A percentile compares a stretch with the other conserved stretches of the same genome.
These are phyloP conservation scores for Ceratobasidium sp. DNA, from an alignment of 1,284 basidiomycete genomes.

Conservation along the genomic window DNA sequence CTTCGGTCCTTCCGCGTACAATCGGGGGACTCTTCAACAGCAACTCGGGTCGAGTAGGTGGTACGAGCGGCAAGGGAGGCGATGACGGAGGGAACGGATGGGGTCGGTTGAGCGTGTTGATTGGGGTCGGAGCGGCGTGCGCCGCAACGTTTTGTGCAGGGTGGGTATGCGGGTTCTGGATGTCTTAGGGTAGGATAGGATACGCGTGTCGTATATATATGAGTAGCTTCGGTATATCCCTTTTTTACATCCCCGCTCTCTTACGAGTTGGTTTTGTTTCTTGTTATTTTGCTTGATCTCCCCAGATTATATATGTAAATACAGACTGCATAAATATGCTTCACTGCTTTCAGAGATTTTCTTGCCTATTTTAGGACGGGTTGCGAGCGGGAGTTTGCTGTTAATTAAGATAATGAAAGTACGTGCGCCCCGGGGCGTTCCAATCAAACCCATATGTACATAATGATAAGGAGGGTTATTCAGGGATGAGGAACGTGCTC, in stretches of 20 bases:
- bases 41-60: not conserved
- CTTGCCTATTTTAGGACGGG: not conserved
- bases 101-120: conserved; percentile 24
- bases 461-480: no score
- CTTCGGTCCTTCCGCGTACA: conserved; percentile 46
- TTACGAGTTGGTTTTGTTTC: not conserved
- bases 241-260: not conserved
- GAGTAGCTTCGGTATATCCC: not conserved
- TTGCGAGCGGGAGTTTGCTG: not conserved
- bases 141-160: conserved; percentile 40
- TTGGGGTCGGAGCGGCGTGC: conserved; percentile 34
- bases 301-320: conserved; percentile 14
- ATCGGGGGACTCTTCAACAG: conserved; percentile 26
- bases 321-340: conserved; percentile 24
- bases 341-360: not conserved
- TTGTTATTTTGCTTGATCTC: not conserved
- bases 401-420: not conserved
- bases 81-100: conserved; percentile 25
- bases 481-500: no score
- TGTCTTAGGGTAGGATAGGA: conserved; percentile 15
- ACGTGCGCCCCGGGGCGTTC: not conserved
- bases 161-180: conserved; percentile 43
- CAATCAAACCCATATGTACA: no score
- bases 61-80: not conserved
- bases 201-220: not conserved